These are phyloP conservation scores for Penicillium herquei DNA, from an alignment of 495 filamentous ascomycete genomes.

Conservation along the genomic window DNA sequence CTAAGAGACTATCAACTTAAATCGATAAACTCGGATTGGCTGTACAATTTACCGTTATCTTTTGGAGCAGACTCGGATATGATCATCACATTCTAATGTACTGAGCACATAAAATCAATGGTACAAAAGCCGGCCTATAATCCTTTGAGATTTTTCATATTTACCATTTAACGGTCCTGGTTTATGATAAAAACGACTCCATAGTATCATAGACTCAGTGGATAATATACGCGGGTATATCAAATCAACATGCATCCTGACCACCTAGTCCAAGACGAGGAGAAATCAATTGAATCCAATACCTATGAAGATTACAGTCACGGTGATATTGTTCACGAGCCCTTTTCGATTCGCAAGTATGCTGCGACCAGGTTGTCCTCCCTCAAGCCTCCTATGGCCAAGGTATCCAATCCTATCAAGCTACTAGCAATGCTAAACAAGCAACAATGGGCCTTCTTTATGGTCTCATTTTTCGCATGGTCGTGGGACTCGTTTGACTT, in stretches of 20 bases:
- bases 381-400: slow-evolving; percentile 2
- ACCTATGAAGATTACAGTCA: neutral
- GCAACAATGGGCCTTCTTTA: slow-evolving; percentile 4
- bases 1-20: too few species aligned
- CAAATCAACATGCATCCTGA: neutral
- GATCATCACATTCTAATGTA: too few species aligned
- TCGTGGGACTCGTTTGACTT: slow-evolving; percentile 82
- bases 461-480: slow-evolving; percentile 60
- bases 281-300: neutral
- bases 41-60: too few species aligned
- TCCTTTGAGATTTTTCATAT: too few species aligned
- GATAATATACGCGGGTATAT: too few species aligned
- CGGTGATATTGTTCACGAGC: neutral
- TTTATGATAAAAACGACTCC: too few species aligned
- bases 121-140: too few species aligned
- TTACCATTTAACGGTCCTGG: too few species aligned
- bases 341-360: neutral
- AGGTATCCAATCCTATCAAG: neutral
- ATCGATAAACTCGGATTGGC: too few species aligned
- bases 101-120: too few species aligned
- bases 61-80: too few species aligned
- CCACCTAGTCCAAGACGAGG: neutral
- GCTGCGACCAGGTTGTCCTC: neutral
- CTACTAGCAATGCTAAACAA: slow-evolving; percentile 2
- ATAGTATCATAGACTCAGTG: neutral